Percentiles rank a stretch among this genome's conserved stretches.
phyloP scores from a whole-genome alignment of 1,139 yeast genomes.

The Hyphopichia wangnamkhiaoensis region DNA sequence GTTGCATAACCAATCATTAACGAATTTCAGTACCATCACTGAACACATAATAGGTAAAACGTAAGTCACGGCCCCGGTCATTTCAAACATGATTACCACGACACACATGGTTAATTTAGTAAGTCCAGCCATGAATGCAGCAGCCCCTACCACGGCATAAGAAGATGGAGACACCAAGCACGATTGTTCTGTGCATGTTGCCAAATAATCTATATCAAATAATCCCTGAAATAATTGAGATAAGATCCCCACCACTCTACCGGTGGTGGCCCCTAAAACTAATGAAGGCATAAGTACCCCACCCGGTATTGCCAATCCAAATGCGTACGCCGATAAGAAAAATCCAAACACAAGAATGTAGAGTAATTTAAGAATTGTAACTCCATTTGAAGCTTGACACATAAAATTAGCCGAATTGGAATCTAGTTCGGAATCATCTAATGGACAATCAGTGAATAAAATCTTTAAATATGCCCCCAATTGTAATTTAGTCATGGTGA shows the following conservation, averaged over 20 bases:
- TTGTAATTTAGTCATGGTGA: constrained; percentile 55
- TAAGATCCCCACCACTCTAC: constrained; percentile 65
- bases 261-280: constrained; percentile 68
- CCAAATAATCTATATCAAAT: constrained; percentile 39
- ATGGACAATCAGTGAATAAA: constrained; percentile 65
- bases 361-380: constrained; percentile 36
- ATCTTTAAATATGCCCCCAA: constrained; percentile 55
- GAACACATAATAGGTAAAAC: constrained; percentile 62
- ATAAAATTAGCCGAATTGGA: constrained; percentile 32
- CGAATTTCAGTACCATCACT: constrained; percentile 52
- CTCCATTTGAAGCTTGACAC: constrained; percentile 32
- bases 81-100: constrained; percentile 57
- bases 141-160: constrained; percentile 64
- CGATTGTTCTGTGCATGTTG: constrained; percentile 53
- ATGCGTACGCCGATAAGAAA: constrained; percentile 59
- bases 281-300: constrained; percentile 76
- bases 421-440: constrained; percentile 14
- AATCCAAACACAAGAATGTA: constrained; percentile 56
- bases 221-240: constrained; percentile 51
- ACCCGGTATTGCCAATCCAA: constrained; percentile 70
- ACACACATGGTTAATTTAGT: constrained; percentile 59
- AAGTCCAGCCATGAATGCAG: constrained; percentile 57
- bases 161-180: constrained; percentile 59
- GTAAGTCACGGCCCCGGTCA: constrained; percentile 61
- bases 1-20: constrained; percentile 48